These are phyloP conservation scores for Terfezia boudieri DNA, from an alignment of 495 filamentous ascomycete genomes.

Conservation along the genomic window DNA sequence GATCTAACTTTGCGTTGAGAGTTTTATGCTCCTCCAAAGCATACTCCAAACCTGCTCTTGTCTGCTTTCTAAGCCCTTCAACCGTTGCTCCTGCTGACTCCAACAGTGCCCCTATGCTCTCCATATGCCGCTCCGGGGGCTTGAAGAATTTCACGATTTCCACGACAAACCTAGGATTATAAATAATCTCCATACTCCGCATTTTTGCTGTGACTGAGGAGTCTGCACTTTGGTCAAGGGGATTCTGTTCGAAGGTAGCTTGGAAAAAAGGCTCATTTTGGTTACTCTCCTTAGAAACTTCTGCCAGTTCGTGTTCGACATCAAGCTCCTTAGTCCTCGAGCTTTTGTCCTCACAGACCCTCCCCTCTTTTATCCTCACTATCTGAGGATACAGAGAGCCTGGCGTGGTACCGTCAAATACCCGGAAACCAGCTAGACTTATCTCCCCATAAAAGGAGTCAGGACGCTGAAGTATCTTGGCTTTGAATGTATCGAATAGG, in stretches of 20 bases:
- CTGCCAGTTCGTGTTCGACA: constrained; percentile 21
- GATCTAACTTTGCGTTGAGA: constrained; percentile 81
- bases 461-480: constrained; percentile 63
- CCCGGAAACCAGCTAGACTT: constrained; percentile 73
- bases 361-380: constrained; percentile 67
- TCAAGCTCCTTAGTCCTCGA: constrained; percentile 42
- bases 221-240: constrained; percentile 76
- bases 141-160: constrained; percentile 86
- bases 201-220: constrained; percentile 73
- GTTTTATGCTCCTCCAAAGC: constrained; percentile 95
- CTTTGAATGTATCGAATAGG: constrained; percentile 82
- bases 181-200: constrained; percentile 88
- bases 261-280: constrained; percentile 66
- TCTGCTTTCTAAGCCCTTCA: constrained; percentile 82
- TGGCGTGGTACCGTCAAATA: constrained; percentile 88
- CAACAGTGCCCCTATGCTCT: constrained; percentile 82
- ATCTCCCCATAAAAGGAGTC: constrained; percentile 76
- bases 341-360: constrained; percentile 24
- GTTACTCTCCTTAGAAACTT: constrained; percentile 20
- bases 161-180: constrained; percentile 80
- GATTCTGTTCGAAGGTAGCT: constrained; percentile 80
- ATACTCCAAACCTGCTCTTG: constrained; percentile 83
- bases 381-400: constrained; percentile 82
- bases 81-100: constrained; percentile 90
- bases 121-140: constrained; percentile 90